Percentiles rank a stretch among this genome's conserved stretches.
Evolutionary conservation across 257 asterid species (phyloP).

Genomic region (Primulina eburnea): DNA sequence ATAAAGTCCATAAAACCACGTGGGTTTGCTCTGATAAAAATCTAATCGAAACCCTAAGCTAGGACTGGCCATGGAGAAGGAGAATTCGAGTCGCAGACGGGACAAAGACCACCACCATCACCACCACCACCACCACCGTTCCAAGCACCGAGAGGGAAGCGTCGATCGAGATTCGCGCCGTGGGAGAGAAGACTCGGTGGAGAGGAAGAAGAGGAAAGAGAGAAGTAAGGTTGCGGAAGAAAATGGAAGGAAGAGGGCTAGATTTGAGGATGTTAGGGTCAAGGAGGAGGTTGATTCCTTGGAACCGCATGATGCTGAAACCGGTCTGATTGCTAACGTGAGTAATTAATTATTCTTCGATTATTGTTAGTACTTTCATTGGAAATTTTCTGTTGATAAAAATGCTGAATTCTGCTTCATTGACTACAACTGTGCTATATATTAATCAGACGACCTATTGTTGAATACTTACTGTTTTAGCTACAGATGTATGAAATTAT

Average conservation of each 20-base stretch:
- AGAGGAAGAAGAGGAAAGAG: constrained; percentile 62
- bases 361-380: background rate
- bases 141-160: constrained; percentile 57
- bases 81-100: constrained; percentile 49
- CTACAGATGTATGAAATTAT: no score
- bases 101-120: constrained; percentile 39
- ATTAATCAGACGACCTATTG: background rate
- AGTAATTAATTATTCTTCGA: constrained; percentile 28
- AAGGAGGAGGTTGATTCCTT: constrained; percentile 37
- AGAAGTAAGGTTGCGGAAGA: constrained; percentile 59
- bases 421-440: background rate
- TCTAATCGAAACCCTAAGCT: constrained; percentile 6
- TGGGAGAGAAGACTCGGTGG: constrained; percentile 61
- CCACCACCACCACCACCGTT: constrained; percentile 35
- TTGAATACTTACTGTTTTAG: background rate
- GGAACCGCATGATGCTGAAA: constrained; percentile 25
- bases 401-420: background rate
- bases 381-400: background rate
- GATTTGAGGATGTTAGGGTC: constrained; percentile 51
- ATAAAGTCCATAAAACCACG: no score
- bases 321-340: constrained; percentile 52
- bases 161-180: constrained; percentile 51
- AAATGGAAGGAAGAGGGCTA: constrained; percentile 54
- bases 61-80: constrained; percentile 44
- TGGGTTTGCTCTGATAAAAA: background rate